These are phyloP conservation scores for Phlebiopsis gigantea DNA, from an alignment of 768 basidiomycete genomes.

Conservation along the genomic window DNA sequence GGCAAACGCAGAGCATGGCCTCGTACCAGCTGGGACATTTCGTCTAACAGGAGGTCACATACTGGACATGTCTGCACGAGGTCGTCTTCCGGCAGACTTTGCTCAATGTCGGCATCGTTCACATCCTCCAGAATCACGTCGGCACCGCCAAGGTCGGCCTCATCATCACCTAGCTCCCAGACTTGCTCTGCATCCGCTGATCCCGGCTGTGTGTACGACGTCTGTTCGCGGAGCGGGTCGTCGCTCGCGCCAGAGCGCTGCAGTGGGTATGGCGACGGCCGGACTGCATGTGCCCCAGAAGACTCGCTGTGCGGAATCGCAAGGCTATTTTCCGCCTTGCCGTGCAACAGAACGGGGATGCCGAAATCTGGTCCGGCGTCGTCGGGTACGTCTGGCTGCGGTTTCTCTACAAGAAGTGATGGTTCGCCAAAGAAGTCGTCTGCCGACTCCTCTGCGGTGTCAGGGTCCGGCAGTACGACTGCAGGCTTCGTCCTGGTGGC, in stretches of 20 bases:
- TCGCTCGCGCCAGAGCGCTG: background rate
- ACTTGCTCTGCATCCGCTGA: constrained; percentile 31
- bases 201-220: background rate
- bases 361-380: constrained; percentile 1
- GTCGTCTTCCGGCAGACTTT: constrained; percentile 10
- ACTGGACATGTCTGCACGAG: constrained; percentile 25
- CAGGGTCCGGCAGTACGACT: background rate
- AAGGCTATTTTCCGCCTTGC: background rate
- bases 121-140: constrained; percentile 23
- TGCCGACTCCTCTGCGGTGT: no score
- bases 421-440: constrained; percentile 3
- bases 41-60: constrained; percentile 26
- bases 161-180: constrained; percentile 77
- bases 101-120: constrained; percentile 24
- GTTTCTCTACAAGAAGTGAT: background rate
- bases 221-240: background rate
- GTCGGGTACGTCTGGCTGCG: background rate
- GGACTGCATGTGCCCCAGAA: background rate
- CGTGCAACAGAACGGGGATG: background rate
- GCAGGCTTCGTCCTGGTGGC: background rate
- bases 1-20: background rate
- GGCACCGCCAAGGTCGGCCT: constrained; percentile 35
- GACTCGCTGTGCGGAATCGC: background rate
- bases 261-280: background rate
- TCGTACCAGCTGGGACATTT: constrained; percentile 25